Evolutionary conservation across 2,329 filamentous ascomycete genomes (phyloP).

Genomic region (Pestalotiopsis fici): DNA sequence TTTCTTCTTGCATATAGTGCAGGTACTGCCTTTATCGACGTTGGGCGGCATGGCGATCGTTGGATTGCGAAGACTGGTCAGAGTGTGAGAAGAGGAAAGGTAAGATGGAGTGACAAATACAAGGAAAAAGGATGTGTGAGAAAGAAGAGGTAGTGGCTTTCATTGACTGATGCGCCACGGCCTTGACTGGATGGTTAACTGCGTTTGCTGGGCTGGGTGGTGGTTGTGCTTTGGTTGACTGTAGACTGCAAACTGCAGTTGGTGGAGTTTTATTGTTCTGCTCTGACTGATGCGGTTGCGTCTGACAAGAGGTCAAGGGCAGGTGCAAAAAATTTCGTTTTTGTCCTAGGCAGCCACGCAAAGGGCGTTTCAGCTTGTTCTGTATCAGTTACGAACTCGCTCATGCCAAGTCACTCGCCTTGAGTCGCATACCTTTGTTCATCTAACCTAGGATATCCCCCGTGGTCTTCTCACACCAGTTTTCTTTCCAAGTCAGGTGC

Average conservation of each 20-base stretch:
- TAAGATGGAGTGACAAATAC: too few relatives aligned
- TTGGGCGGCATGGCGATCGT: neutral
- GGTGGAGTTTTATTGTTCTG: neutral
- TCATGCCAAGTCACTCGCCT: neutral
- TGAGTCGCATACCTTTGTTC: neutral
- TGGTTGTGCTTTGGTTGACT: too few relatives aligned
- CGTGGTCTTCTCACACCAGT: neutral
- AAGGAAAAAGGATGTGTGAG: neutral
- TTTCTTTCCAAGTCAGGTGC: neutral
- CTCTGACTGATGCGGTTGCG: neutral
- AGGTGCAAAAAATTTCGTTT: neutral
- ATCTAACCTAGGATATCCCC: neutral
- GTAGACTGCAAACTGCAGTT: neutral
- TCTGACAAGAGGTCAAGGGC: neutral
- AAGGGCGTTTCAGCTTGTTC: neutral
- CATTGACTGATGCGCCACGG: neutral
- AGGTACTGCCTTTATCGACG: neutral
- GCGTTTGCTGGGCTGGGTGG: too few relatives aligned
- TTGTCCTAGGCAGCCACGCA: neutral
- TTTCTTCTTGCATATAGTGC: slow-evolving; percentile 5
- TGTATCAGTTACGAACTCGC: neutral
- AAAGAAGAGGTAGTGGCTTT: neutral
- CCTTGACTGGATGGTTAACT: too few relatives aligned
- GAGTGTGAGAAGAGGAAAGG: neutral
- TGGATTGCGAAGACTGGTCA: neutral